Base-by-base conservation (phyloP, 495 filamentous ascomycete species). In the Umbilicaria muhlenbergii region DNA sequence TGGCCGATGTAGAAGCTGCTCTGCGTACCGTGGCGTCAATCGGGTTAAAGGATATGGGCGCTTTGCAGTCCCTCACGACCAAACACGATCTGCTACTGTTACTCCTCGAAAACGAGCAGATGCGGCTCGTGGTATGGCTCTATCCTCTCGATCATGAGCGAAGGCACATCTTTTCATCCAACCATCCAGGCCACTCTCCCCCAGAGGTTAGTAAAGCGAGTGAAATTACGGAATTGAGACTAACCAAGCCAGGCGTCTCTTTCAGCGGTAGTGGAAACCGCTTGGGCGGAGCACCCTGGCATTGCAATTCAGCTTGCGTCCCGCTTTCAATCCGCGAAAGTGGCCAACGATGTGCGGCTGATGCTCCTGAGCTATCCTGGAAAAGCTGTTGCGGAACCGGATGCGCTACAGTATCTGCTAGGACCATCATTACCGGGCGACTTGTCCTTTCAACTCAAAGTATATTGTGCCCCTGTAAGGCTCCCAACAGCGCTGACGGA, bases 51-150 rank as follows among this genome's bases (percentile, higher is more conserved):
- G 46, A 67, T 5, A 55, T 60, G 8, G 72, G 71, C 14, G 63
- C 70, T 3, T 66, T 77, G 36, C 80, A 78, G 49, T 76, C 78
- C 2, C 61, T 92, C 18, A 70, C 77, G n/a, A 55, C 69, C 7
- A 94, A 89, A 57, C 85, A 94, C 55, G 76, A 83, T 19, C 66
- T 99, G 15, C 65, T 96, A 11, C 69, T 78, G 12, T 55, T 81
- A 5, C 70, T 99, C 2, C 60, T 96, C 24, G 78, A 89, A 38
- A 93, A 87, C 53, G 92, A 99, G 60, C 75, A 81, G 52, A 71
- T 73, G 11, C 78, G 92, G 32, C 67, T 99, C 13, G 73, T 70
- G 24, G 89, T 95, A 37, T 99, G 92, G 92, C 71, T 95, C 18
- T 79, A 78, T 49, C 92, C 92, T 2, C 60, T 94, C 28, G 75